phyloP scores from a whole-genome alignment of 768 basidiomycete species.

The Boletus eberwhitei region DNA sequence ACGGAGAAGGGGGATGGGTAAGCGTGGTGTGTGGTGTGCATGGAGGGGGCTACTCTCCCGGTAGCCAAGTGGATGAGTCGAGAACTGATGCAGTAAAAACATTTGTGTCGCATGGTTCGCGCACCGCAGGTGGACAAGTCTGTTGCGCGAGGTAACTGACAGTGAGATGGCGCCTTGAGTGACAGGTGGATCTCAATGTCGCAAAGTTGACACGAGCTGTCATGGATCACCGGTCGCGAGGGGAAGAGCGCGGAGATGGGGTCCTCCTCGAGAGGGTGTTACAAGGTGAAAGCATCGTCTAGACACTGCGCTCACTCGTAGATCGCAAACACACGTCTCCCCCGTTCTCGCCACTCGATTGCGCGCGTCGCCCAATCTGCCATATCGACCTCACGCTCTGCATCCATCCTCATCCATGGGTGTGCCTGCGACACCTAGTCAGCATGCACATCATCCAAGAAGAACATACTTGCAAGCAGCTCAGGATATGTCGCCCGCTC shows the following conservation, averaged over 20 bases:
- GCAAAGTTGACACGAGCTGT: not conserved
- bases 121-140: not conserved
- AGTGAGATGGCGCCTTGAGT: not conserved
- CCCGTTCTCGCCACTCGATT: constrained; percentile 34
- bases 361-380: constrained; percentile 71
- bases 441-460: not conserved
- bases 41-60: not conserved
- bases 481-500: constrained; percentile 80
- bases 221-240: constrained; percentile 22
- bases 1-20: not conserved
- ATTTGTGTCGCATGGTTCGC: not conserved
- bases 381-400: constrained; percentile 73
- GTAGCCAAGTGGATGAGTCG: not conserved
- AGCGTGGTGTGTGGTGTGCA: not conserved
- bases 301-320: constrained; percentile 23
- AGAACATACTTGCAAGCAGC: constrained; percentile 54
- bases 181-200: constrained; percentile 1
- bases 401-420: constrained; percentile 70
- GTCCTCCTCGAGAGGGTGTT: constrained; percentile 16
- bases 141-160: not conserved
- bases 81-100: not conserved
- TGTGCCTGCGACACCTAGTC: constrained; percentile 48
- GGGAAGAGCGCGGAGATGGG: constrained; percentile 21
- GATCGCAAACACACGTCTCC: constrained; percentile 16
- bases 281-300: constrained; percentile 3